Conservation (phyloP, 1,284 basidiomycete species). For the Ganoderma boninense region DNA sequence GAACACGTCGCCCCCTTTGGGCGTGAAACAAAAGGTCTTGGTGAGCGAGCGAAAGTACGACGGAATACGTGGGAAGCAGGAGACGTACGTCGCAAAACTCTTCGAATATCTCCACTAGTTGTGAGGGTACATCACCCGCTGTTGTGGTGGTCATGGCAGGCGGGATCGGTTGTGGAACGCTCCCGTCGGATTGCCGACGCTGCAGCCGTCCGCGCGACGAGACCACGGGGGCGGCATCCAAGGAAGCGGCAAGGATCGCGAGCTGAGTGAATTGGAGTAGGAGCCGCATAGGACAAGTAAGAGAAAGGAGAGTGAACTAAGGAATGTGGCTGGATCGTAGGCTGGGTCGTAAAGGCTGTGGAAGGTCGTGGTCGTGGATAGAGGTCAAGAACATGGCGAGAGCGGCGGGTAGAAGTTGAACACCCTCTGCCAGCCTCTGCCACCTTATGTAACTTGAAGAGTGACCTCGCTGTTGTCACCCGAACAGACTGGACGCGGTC, state of each 20-base stretch:
- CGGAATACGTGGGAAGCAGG: background rate
- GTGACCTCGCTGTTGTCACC: conserved; percentile 3
- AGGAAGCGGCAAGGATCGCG: background rate
- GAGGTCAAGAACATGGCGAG: conserved; percentile 2
- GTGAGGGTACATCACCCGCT: background rate
- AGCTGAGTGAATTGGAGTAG: conserved; percentile 20
- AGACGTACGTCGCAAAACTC: background rate
- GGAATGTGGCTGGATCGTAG: conserved; percentile 3
- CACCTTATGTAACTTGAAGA: conserved; percentile 8
- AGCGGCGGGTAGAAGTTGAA: background rate
- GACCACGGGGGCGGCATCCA: conserved; percentile 3
- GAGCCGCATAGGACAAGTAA: conserved; percentile 14
- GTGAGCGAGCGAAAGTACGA: background rate
- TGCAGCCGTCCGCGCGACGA: background rate
- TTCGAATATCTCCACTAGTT: background rate
- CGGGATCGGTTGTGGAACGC: background rate
- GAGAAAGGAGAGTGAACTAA: conserved; percentile 14
- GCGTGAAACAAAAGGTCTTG: background rate
- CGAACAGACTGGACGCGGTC: background rate
- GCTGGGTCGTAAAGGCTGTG: background rate
- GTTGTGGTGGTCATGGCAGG: background rate
- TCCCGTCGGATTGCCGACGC: background rate
- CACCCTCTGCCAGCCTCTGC: background rate
- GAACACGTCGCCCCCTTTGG: background rate
- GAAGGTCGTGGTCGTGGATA: conserved; percentile 14